Conservation (phyloP, 2,329 filamentous ascomycete species). For the Xylariaceae sp. region DNA sequence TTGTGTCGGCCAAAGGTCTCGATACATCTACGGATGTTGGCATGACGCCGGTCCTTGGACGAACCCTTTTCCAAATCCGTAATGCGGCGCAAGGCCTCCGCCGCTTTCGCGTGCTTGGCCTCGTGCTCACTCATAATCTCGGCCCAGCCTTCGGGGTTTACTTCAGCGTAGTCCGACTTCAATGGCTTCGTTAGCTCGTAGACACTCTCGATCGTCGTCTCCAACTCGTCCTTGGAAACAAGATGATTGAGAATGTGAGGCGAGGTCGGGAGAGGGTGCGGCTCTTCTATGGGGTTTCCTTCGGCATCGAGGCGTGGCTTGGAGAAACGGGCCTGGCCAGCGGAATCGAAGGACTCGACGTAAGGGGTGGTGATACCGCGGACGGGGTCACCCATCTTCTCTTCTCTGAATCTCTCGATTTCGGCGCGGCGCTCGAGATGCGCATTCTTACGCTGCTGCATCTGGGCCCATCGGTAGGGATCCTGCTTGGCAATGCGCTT, state of each 20-base stretch:
- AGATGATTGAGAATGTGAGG: conserved; percentile 67
- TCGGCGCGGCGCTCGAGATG: conserved; percentile 71
- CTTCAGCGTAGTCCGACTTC: conserved; percentile 28
- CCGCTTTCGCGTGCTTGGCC: conserved; percentile 58
- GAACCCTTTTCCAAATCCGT: conserved; percentile 70
- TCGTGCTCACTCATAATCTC: conserved; percentile 41
- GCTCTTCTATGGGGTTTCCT: conserved; percentile 38
- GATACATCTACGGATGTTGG: conserved; percentile 80
- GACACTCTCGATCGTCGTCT: conserved; percentile 61
- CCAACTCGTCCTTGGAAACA: conserved; percentile 62
- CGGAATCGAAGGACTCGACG: conserved; percentile 71
- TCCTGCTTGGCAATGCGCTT: conserved; percentile 66
- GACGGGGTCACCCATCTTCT: conserved; percentile 69
- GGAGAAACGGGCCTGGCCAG: conserved; percentile 42
- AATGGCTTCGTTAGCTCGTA: conserved; percentile 60
- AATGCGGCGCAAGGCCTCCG: conserved; percentile 74
- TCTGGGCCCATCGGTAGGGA: conserved; percentile 76
- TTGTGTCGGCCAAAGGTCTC: conserved; percentile 85
- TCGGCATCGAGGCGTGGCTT: conserved; percentile 36
- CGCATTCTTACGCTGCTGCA: conserved; percentile 75
- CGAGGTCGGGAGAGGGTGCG: conserved; percentile 42
- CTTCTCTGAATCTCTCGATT: conserved; percentile 59
- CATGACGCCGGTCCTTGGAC: conserved; percentile 69
- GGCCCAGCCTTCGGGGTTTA: conserved; percentile 38
- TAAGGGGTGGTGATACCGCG: conserved; percentile 76